phyloP scores from a whole-genome alignment of 1,284 basidiomycete species.

The Phenoliferia sp. region DNA sequence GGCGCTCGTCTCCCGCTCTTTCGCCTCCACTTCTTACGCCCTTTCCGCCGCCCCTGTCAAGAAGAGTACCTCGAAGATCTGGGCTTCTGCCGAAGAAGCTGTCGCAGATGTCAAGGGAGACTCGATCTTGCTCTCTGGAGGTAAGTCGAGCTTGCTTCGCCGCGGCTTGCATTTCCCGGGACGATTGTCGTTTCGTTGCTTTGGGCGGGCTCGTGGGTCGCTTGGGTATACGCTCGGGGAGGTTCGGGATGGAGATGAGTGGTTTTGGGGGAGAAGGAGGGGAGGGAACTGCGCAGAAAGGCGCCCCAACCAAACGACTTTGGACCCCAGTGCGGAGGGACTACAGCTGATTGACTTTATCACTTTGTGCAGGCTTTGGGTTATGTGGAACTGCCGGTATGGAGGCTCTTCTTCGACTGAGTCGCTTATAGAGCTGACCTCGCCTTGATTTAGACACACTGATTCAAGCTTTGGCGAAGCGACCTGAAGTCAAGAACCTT shows the following conservation, averaged over 20 bases:
- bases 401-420: slow-evolving; percentile 37
- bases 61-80: slow-evolving; percentile 56
- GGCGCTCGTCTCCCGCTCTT: slow-evolving; percentile 8
- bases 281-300: not conserved
- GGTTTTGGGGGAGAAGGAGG: not conserved
- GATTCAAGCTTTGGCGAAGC: slow-evolving; percentile 68
- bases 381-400: slow-evolving; percentile 40
- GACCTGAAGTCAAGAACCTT: slow-evolving; percentile 64
- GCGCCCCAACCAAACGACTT: too few species aligned
- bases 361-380: slow-evolving; percentile 60
- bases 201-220: not conserved
- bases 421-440: not conserved
- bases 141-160: slow-evolving; percentile 46
- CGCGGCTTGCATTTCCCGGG: not conserved
- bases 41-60: slow-evolving; percentile 18
- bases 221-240: not conserved
- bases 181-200: too few species aligned
- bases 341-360: not conserved
- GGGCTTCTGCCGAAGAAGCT: slow-evolving; percentile 71
- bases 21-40: slow-evolving; percentile 6
- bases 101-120: slow-evolving; percentile 76
- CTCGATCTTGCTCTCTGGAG: slow-evolving; percentile 71
- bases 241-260: not conserved
- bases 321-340: not conserved
- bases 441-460: slow-evolving; percentile 63